phyloP scores from a whole-genome alignment of 768 basidiomycete genomes.

The Pleurotus tuber-regium region DNA sequence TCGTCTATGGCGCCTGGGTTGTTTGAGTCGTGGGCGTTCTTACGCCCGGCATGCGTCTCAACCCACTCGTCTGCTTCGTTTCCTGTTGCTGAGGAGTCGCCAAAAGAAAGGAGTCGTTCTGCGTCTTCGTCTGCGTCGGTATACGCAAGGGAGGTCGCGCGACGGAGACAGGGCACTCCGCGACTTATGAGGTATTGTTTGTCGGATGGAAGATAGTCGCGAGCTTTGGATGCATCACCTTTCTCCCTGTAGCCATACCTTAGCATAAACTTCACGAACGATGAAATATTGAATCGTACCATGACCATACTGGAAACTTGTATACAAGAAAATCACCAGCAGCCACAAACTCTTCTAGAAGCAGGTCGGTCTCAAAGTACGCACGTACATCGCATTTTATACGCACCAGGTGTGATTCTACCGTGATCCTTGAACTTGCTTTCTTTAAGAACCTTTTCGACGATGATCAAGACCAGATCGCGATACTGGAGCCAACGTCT shows the following conservation, averaged over 20 bases:
- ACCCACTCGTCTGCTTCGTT: constrained; percentile 91
- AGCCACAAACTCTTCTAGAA: constrained; percentile 91
- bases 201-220: constrained; percentile 92
- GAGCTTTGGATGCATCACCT: constrained; percentile 79
- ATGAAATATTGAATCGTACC: constrained; percentile 51
- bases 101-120: constrained; percentile 87
- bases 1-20: constrained; percentile 74
- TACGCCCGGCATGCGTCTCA: constrained; percentile 90
- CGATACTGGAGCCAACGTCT: background rate
- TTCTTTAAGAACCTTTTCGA: constrained; percentile 86
- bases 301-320: constrained; percentile 98
- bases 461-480: constrained; percentile 29
- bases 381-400: background rate
- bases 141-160: constrained; percentile 90
- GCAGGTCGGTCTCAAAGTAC: background rate
- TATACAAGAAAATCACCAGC: constrained; percentile 97
- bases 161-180: constrained; percentile 94
- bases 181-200: constrained; percentile 97
- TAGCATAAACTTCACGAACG: constrained; percentile 7
- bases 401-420: constrained; percentile 86
- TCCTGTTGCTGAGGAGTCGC: constrained; percentile 52
- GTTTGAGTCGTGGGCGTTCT: constrained; percentile 46
- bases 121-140: constrained; percentile 97
- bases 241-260: constrained; percentile 68
- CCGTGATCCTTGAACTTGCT: constrained; percentile 99